Evolutionary conservation across 257 asterid species (phyloP), one percentile per base, ranked within the genome.

Genomic region (Solanum gandarillasii): DNA sequence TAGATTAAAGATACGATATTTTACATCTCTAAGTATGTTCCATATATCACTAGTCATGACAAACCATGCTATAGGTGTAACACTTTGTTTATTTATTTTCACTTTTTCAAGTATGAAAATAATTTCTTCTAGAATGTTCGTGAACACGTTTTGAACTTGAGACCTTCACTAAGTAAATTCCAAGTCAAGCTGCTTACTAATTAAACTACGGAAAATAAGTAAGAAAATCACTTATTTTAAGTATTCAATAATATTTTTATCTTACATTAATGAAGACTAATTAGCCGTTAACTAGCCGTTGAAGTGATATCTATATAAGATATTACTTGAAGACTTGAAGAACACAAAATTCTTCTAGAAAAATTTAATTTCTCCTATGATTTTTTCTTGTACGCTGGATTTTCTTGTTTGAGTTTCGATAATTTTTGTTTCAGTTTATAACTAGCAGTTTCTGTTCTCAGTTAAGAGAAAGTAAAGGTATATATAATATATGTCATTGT

Each of bases 141-240:
- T 16, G 23, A 52, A 14, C 60, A 48, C 21, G 0, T 48, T 48
- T 48, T 48, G 21, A 52, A 52, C 9, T 52, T 0, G 62, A 52
- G 23, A 52, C 0, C 67, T 60, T 23, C 2, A 20, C 12, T 20
- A 9, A 3, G 6, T 8, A 21, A 21, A 0, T 60, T 9, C 0
- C 27, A 21, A 21, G 68, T 60, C 27, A 60, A 60, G 2, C 27
- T 60, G 21, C 27, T 60, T 21, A 9, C 65, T 60, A 8, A 60
- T 0, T 23, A 21, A 58, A 60, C 2, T 7, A 21, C 13, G 2
- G 2, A 20, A 55, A 55, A 4, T 60, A 21, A 60, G 3, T 21
- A 60, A 60, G 68, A 60, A 60, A 60, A 60, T 60, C 6, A 7
- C 13, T 0, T 60, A 60, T 23, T 60, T 60, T 21, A 7, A 9